phyloP scores from a whole-genome alignment of 176 grass and related monocot genomes.

The Aegilops sharonensis region DNA sequence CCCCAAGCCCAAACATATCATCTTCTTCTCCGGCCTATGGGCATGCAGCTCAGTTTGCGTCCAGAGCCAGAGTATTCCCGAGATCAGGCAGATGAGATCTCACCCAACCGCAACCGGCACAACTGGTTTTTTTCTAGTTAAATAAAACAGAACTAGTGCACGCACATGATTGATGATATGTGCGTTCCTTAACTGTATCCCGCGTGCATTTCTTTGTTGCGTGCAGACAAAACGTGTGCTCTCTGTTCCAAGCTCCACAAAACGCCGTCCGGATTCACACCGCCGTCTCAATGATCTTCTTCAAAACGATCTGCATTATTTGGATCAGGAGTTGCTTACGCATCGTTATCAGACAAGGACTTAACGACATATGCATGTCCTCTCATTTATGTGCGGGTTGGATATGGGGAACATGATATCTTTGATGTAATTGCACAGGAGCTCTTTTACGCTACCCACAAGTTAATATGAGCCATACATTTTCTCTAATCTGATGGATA shows the following conservation, averaged over 20 bases:
- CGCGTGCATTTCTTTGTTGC: background rate
- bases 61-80: no score
- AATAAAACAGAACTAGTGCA: no score
- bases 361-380: background rate
- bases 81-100: no score
- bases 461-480: no score
- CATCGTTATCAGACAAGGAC: constrained; percentile 9
- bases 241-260: background rate
- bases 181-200: background rate
- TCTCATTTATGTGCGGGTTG: background rate
- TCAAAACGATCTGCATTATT: background rate
- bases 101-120: no score
- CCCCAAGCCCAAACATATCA: no score
- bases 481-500: no score
- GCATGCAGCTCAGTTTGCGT: no score
- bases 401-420: background rate
- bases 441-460: no score
- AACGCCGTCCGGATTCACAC: background rate
- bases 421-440: background rate
- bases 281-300: background rate
- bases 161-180: background rate
- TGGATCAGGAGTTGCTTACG: background rate
- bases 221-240: no score
- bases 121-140: no score
- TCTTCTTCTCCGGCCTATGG: no score